Conservation (phyloP, 306 rosid genomes). For the Sicyos baderoa region DNA sequence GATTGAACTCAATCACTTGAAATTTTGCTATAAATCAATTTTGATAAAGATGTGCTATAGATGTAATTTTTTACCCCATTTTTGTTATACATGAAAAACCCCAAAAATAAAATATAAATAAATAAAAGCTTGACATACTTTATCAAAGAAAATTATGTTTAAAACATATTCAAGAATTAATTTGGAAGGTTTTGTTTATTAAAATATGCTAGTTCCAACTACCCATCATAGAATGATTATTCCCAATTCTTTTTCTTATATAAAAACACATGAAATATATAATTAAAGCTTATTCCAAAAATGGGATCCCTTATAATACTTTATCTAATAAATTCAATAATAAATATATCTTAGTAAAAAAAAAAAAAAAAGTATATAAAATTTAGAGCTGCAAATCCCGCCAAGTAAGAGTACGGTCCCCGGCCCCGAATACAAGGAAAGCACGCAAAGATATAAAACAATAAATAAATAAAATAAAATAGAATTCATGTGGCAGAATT, state of each 20-base stretch:
- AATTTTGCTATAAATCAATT: no score
- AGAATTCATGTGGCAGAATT: background rate
- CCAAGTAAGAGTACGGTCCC: background rate
- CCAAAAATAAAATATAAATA: no score
- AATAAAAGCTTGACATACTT: background rate
- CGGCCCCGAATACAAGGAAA: background rate
- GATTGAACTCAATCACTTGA: no score
- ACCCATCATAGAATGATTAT: background rate
- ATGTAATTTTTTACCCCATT: no score
- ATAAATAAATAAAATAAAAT: background rate
- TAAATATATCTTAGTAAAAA: background rate
- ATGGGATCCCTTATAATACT: background rate
- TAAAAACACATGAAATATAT: background rate
- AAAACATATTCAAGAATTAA: background rate
- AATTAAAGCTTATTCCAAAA: background rate
- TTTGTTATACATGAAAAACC: no score
- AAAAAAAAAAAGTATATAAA: background rate
- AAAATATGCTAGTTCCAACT: background rate
- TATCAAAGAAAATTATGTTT: background rate
- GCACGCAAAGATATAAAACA: background rate
- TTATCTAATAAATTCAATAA: background rate
- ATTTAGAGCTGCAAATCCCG: constrained; percentile 11
- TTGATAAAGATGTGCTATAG: no score
- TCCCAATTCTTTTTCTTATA: background rate
- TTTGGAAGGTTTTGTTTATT: background rate